Conservation (phyloP, 257 asterid species). For the Parsonsia alboflavescens region DNA sequence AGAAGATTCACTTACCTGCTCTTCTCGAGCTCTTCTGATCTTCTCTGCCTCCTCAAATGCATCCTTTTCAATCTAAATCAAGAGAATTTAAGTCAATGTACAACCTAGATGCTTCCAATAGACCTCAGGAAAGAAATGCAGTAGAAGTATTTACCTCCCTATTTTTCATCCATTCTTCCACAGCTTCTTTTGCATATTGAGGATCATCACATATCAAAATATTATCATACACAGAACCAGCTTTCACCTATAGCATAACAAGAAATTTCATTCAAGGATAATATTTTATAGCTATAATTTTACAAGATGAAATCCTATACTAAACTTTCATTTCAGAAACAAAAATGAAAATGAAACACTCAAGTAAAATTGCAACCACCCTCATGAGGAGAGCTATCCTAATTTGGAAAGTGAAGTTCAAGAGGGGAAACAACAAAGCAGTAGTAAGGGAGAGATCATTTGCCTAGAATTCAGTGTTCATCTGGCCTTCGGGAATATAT, state of each 20-base stretch:
- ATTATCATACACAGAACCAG: conserved; percentile 78
- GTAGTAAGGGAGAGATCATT: neutral
- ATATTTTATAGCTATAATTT: neutral
- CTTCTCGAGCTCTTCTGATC: conserved; percentile 63
- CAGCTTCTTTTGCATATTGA: conserved; percentile 59
- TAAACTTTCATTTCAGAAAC: neutral
- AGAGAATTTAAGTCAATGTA: conserved; percentile 12
- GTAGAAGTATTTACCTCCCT: conserved; percentile 51
- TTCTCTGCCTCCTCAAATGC: conserved; percentile 86
- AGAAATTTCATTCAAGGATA: no score
- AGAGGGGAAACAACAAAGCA: neutral
- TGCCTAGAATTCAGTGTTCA: neutral
- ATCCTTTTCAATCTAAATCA: conserved; percentile 55
- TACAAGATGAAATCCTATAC: neutral
- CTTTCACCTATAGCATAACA: conserved; percentile 52
- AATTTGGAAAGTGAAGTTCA: neutral
- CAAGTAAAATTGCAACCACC: neutral
- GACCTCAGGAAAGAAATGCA: conserved; percentile 11
- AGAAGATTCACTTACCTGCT: conserved; percentile 38
- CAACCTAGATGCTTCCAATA: conserved; percentile 8
- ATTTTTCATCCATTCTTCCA: conserved; percentile 54
- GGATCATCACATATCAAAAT: conserved; percentile 75
- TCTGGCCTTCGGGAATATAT: neutral
- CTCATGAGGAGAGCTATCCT: neutral
- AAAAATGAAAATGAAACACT: neutral